Evolutionary conservation across 1,284 basidiomycete genomes (phyloP), one percentile per base, ranked within the genome.

Genomic region (Microbotryum intermedium): DNA sequence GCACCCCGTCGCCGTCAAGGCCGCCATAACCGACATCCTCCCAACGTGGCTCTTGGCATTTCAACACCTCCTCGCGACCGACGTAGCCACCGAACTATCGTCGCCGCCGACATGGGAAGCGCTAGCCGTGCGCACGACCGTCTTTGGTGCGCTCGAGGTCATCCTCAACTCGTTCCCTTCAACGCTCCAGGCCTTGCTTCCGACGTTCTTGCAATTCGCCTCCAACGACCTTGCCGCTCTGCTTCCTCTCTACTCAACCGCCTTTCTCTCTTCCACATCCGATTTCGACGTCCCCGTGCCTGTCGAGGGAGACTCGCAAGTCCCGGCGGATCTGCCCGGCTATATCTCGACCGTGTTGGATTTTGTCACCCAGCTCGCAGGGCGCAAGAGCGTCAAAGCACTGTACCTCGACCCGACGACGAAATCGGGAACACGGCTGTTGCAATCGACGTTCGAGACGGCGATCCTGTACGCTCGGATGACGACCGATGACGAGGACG

Each of bases 31-130:
- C 30, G 82, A 83, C 43, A 83, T 97, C 51, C 81, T 95, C 6
- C 90, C 92, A 0, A 80, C 85, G 16, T 98, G 94, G 94, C 77
- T 94, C 18, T 84, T 86, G 48, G 87, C 88, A 1, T 90, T 94
- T 78, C 83, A 83, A 62, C 82, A 84, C 18, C 79, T 94, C 9
- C 77, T 95, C n/a, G 79, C 77, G 7, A 18, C 50, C n/a, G 66
- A 67, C 49, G 42, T 57, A 18, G 45, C 54, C 16, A 21, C 46
- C 25, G 61, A 62, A 47, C 29, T 66, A n/a, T 39, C 13, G n/a
- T 29, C 29, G 47, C 48, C 30, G 50, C 23, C 50, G 20, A 57
- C 82, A 58, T 92, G 90, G 88, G 88, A 92, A 72, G 81, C 81
- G 16, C 76, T 94, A 20, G 79, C 83, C 3, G 79, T 94, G 21